Conservation (phyloP, 2,329 filamentous ascomycete genomes). For the Talaromyces pinophilus region DNA sequence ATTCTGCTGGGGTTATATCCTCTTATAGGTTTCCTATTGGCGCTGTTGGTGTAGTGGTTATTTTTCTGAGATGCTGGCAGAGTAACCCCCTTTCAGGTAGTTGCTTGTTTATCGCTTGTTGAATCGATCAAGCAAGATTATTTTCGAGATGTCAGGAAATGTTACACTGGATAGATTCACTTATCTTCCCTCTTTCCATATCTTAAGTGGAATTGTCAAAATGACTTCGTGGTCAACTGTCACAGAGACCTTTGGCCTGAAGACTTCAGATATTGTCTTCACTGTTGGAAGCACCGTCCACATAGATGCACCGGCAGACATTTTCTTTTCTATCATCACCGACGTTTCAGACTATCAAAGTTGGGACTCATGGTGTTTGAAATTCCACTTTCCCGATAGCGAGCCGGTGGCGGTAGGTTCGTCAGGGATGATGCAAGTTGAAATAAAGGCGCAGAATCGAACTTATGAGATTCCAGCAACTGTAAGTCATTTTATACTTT, state of each 20-base stretch:
- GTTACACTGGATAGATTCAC: too few relatives aligned
- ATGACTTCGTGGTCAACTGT: not conserved
- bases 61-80: too few relatives aligned
- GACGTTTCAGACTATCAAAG: not conserved
- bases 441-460: not conserved
- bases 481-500: not conserved
- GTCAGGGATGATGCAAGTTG: not conserved
- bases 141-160: too few relatives aligned
- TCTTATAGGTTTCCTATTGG: too few relatives aligned
- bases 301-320: not conserved
- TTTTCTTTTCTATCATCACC: not conserved
- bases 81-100: too few relatives aligned
- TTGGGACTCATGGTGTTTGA: not conserved
- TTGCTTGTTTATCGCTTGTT: too few relatives aligned
- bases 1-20: too few relatives aligned
- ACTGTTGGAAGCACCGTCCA: not conserved
- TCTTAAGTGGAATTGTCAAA: not conserved
- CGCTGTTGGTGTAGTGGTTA: too few relatives aligned
- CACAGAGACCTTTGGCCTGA: not conserved
- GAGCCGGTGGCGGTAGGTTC: not conserved
- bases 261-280: not conserved
- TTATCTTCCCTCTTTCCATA: too few relatives aligned
- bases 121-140: too few relatives aligned
- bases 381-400: not conserved
- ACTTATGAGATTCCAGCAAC: not conserved